Percentiles rank a stretch among this genome's conserved stretches.
Conservation (phyloP, 352 stramenopile genomes). For the Globisporangium paddicum region DNA sequence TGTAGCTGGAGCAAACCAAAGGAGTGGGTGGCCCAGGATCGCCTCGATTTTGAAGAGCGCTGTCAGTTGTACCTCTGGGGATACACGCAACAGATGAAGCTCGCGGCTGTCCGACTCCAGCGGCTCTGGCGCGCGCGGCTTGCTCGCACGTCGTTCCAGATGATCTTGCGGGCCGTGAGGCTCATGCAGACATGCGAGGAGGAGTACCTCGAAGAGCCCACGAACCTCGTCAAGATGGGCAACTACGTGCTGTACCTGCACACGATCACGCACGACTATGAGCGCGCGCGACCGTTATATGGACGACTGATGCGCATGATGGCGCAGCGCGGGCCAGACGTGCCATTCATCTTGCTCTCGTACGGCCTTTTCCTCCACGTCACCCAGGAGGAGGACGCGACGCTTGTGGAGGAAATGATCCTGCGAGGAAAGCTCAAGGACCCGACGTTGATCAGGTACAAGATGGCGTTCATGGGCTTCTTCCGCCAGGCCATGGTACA, state of each 20-base stretch:
- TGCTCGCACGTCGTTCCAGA: constrained; percentile 48
- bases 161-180: constrained; percentile 57
- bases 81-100: constrained; percentile 59
- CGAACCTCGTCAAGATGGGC: constrained; percentile 64
- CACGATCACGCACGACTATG: constrained; percentile 73
- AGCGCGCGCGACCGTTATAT: constrained; percentile 68
- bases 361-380: constrained; percentile 74
- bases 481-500: constrained; percentile 72
- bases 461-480: constrained; percentile 73
- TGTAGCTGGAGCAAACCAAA: constrained; percentile 69
- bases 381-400: constrained; percentile 63
- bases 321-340: constrained; percentile 62
- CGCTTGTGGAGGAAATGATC: constrained; percentile 66
- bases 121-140: constrained; percentile 45
- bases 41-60: constrained; percentile 35
- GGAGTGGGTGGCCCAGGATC: constrained; percentile 47
- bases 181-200: constrained; percentile 68
- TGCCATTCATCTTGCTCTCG: constrained; percentile 76
- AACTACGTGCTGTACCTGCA: constrained; percentile 85
- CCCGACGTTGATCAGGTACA: constrained; percentile 57
- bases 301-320: constrained; percentile 67
- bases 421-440: constrained; percentile 50
- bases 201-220: constrained; percentile 75
- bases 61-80: constrained; percentile 54
- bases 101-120: constrained; percentile 44